Evolutionary conservation across 169 alveolate species (phyloP), one percentile per base, ranked within the genome.

Genomic region (Plasmodium blacklocki): DNA sequence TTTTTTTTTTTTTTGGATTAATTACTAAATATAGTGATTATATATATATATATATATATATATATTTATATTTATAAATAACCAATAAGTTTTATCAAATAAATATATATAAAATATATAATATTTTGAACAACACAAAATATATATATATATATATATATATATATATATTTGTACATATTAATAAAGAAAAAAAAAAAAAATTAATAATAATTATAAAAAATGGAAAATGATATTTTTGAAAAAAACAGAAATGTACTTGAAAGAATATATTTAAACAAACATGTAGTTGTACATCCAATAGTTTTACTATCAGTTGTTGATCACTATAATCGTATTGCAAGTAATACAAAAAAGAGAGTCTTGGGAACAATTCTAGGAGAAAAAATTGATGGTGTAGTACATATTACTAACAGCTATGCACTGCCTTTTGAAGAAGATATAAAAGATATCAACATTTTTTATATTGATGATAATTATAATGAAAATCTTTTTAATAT

Each of bases 391-490:
- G 96, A 88, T 23, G 91, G 95, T 58, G 93, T 74, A 74, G 94
- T 98, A 45, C 99, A 99, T 94, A 97, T 98, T 18, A 97, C 99
- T 39, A 99, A 99, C 94, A 96, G 99, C 88, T 99, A 96, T 85
- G 99, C 99, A 12, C 93, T 99, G 1, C 99, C 99, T 49, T 99
- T 99, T 92, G 99, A 99, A 88, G 99, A 99, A 95, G 99, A 99
- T 93, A 96, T 98, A 12, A 97, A 97, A 63, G 99, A 99, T 85
- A 98, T 99, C 1, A 96, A 96, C 90, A 98, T 99, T 18, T 99
- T 99, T 99, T 99, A 95, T 91, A 93, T 99, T 19, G 99, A 99
- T 89, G 99, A 98, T 91, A 97, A 98, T 91, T 99, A 97, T 91
- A 99, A 98, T 87, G 99, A 99, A 87, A 94, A 96, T 62, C 97